Conservation (phyloP, 2,329 filamentous ascomycete genomes). For the Dryadomyces sulphureus region DNA sequence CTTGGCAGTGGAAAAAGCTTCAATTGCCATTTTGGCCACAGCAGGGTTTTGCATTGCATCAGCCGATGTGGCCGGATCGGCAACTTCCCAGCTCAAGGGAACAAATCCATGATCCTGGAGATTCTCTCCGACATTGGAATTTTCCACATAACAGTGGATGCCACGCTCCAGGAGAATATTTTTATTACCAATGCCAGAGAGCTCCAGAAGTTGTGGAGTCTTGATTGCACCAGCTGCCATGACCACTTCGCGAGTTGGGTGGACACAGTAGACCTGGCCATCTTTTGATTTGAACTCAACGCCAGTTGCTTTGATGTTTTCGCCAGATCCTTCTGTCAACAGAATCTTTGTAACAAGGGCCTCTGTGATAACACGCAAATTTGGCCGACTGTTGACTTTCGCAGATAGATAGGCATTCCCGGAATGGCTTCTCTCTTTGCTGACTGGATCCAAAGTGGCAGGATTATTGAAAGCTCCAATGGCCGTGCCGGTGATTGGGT, state of each 20-base stretch:
- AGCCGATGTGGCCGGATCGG: constrained; percentile 18
- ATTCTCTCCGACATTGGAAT: constrained; percentile 28
- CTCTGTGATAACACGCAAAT: not conserved
- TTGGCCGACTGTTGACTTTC: not conserved
- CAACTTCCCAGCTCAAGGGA: constrained; percentile 16
- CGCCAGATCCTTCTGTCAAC: not conserved
- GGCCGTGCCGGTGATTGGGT: not conserved
- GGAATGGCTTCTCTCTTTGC: not conserved
- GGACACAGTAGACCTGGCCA: not conserved
- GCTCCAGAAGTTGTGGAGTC: constrained; percentile 20
- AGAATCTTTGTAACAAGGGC: constrained; percentile 1
- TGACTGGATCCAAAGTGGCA: not conserved
- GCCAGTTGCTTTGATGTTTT: not conserved
- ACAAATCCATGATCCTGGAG: constrained; percentile 28
- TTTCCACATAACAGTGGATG: constrained; percentile 23
- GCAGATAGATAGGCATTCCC: not conserved
- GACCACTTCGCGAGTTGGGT: constrained; percentile 20
- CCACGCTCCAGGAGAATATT: constrained; percentile 24
- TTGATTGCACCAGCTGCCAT: constrained; percentile 24
- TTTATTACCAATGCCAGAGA: constrained; percentile 22
- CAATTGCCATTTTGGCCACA: constrained; percentile 15
- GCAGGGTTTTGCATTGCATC: constrained; percentile 16
- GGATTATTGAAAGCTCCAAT: constrained; percentile 1
- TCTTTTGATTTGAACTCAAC: not conserved
- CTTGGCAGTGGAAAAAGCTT: constrained; percentile 14